Evolutionary conservation across 768 basidiomycete genomes (phyloP), one percentile per base, ranked within the genome.

Genomic region (Suillus tomentosus): DNA sequence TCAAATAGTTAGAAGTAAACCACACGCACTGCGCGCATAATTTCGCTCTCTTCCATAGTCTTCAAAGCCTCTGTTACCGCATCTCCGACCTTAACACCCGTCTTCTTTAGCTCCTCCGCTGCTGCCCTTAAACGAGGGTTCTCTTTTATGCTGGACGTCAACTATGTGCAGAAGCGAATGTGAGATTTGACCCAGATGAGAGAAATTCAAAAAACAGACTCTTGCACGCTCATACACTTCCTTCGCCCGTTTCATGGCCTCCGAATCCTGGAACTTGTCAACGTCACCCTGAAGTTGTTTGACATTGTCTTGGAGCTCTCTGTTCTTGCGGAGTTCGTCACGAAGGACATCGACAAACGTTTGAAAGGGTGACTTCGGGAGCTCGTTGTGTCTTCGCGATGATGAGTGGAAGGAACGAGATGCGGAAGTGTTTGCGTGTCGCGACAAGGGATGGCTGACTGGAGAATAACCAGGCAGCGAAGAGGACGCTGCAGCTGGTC

Each of bases 231-330:
- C 96, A 78, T 99, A 99, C 64, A 93, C 88, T 59, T 92, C 95
- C 74, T 85, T 86, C 2, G 95, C 95, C 70, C 84, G 85, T 80
- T 93, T 94, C 94, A 99, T 90, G 15, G 95, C 91, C 73, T 96
- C 95, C 61, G 94, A 95, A 75, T 98, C 97, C 81, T 98, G 96
- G 57, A 98, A 78, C 79, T 97, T 97, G 79, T 94, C 93, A 43
- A 97, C 96, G 76, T 99, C 95, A 66, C 97, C 97, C 78, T 96
- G 94, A 19, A 99, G 83, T 78, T 97, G 94, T 80, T 95, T 96
- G 56, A 98, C 91, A 77, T 96, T 96, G 40, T 99, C 96, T 79
- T 96, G 94, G 58, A 97, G 82, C 75, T 96, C 96, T 67, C 95
- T 80, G 73, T 94, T 96, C 83, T 98, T 99, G 74, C 87, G 83